phyloP scores from a whole-genome alignment of 257 asterid genomes.

The Phtheirospermum japonicum region DNA sequence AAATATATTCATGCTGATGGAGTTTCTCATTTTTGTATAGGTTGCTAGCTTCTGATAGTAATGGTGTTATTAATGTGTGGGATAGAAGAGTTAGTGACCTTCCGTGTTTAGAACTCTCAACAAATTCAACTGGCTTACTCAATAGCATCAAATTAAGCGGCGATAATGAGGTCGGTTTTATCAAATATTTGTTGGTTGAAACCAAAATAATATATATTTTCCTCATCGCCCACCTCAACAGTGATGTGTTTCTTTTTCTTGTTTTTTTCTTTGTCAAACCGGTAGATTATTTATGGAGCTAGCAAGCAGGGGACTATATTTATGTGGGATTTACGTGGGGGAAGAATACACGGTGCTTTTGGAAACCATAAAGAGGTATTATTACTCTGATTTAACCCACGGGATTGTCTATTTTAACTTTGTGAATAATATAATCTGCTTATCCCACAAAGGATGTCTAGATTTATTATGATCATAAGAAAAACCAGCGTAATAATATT shows the following conservation, averaged over 20 bases:
- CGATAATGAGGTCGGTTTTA: slow-evolving; percentile 67
- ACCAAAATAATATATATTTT: slow-evolving; percentile 8
- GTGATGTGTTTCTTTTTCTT: slow-evolving; percentile 22
- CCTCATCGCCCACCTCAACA: slow-evolving; percentile 15
- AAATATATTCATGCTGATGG: slow-evolving; percentile 22
- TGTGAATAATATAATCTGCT: slow-evolving; percentile 20
- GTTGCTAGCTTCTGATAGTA: slow-evolving; percentile 82
- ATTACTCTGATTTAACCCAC: slow-evolving; percentile 21
- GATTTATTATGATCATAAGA: slow-evolving; percentile 2
- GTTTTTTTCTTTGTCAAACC: slow-evolving; percentile 27
- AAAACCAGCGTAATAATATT: neutral
- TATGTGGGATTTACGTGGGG: slow-evolving; percentile 97
- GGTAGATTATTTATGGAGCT: slow-evolving; percentile 87
- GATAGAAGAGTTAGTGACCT: slow-evolving; percentile 78
- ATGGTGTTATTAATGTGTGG: slow-evolving; percentile 81
- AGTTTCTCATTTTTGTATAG: slow-evolving; percentile 37
- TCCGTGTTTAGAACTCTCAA: slow-evolving; percentile 72
- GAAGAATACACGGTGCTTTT: slow-evolving; percentile 65
- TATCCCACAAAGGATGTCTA: neutral
- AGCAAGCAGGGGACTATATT: slow-evolving; percentile 67
- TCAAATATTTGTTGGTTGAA: slow-evolving; percentile 15
- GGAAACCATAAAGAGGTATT: slow-evolving; percentile 68
- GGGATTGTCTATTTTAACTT: slow-evolving; percentile 2
- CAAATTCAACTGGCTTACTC: slow-evolving; percentile 56
- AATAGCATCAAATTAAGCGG: slow-evolving; percentile 68